Percentiles rank a stretch among this genome's conserved stretches.
phyloP scores from a whole-genome alignment of 2,329 filamentous ascomycete genomes.

The Xylaria arbuscula region DNA sequence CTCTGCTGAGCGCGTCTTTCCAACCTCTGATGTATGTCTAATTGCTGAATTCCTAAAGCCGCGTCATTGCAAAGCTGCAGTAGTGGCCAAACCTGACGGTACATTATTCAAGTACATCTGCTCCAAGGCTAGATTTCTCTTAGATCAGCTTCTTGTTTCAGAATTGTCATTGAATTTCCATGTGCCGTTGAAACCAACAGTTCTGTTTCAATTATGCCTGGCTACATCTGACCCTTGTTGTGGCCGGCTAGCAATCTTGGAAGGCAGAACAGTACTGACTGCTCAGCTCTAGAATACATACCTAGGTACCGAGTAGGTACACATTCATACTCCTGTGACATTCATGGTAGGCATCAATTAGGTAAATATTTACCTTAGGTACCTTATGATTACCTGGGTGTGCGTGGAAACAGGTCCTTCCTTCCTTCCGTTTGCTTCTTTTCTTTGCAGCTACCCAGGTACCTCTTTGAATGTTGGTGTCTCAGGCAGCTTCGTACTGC shows the following conservation, averaged over 20 bases:
- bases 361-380: too few species aligned
- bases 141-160: not conserved
- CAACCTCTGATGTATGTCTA: not conserved
- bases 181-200: slow-evolving; percentile 9
- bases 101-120: not conserved
- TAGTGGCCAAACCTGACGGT: not conserved
- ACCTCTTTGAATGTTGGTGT: not conserved
- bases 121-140: not conserved
- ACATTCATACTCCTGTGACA: slow-evolving; percentile 13
- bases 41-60: not conserved
- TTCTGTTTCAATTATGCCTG: slow-evolving; percentile 20
- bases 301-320: slow-evolving; percentile 1
- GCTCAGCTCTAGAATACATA: slow-evolving; percentile 8
- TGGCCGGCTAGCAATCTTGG: slow-evolving; percentile 1
- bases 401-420: not conserved
- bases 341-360: slow-evolving; percentile 4
- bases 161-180: not conserved
- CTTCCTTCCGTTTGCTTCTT: not conserved
- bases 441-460: not conserved
- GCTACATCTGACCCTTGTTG: slow-evolving; percentile 2
- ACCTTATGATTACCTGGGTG: not conserved
- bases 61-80: slow-evolving; percentile 7
- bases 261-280: slow-evolving; percentile 13
- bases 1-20: slow-evolving; percentile 3
- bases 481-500: not conserved